These are phyloP conservation scores for Casuarina equisetifolia DNA, from an alignment of 306 rosid species.

Conservation along the genomic window DNA sequence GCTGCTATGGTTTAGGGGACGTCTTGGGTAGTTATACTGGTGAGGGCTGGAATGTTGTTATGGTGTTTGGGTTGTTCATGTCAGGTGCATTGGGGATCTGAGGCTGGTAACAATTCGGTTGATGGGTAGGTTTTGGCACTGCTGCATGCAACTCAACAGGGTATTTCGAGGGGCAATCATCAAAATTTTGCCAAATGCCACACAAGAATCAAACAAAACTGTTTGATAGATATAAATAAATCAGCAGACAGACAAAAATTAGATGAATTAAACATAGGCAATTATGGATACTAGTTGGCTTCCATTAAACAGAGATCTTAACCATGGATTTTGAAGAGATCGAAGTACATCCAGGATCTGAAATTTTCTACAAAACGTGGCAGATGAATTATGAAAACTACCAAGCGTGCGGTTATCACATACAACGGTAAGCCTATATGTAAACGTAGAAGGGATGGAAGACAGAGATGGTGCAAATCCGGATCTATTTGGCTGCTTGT, in stretches of 20 bases:
- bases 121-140: background rate
- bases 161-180: background rate
- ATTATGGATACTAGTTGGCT: background rate
- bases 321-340: background rate
- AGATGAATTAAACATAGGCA: background rate
- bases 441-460: background rate
- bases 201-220: background rate
- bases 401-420: conserved; percentile 1
- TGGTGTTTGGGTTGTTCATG: conserved; percentile 55
- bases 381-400: background rate
- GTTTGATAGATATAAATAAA: background rate
- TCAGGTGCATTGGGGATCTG: conserved; percentile 6
- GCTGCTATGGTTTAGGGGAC: background rate
- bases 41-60: conserved; percentile 12
- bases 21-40: background rate
- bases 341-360: background rate
- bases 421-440: background rate
- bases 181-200: background rate
- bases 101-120: background rate
- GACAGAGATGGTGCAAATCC: background rate
- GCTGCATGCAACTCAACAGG: background rate
- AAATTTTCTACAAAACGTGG: conserved; percentile 3
- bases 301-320: background rate
- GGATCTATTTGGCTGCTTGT: conserved; percentile 38
- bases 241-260: background rate